Conservation (phyloP, 164 flowering plant genomes). For the Liriodendron chinense region DNA sequence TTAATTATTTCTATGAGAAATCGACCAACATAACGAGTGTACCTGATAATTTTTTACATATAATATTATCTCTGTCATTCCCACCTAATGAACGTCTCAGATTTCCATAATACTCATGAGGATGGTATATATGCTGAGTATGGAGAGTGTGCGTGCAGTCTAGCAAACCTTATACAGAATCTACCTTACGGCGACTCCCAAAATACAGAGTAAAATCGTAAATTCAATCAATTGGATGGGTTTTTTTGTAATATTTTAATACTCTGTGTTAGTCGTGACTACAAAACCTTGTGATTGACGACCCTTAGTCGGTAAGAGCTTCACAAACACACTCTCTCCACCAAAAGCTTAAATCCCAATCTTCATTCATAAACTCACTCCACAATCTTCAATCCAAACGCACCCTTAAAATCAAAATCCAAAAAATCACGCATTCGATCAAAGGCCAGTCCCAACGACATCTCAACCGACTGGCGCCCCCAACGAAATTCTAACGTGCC, state of each 20-base stretch:
- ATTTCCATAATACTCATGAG: too few species aligned
- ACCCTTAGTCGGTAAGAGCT: conserved; percentile 47
- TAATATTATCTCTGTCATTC: too few species aligned
- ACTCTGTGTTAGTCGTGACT: neutral
- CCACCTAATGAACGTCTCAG: too few species aligned
- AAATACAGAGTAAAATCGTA: neutral
- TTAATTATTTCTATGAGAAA: too few species aligned
- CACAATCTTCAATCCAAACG: neutral
- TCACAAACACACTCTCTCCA: conserved; percentile 40
- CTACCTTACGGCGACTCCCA: too few species aligned
- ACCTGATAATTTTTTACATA: too few species aligned
- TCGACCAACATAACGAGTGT: too few species aligned
- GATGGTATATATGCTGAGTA: too few species aligned
- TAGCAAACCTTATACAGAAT: neutral
- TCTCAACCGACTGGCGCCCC: neutral
- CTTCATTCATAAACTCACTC: neutral
- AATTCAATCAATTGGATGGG: neutral
- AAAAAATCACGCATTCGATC: neutral
- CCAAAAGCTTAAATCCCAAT: conserved; percentile 25
- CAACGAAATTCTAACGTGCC: neutral
- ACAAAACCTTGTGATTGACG: conserved; percentile 1
- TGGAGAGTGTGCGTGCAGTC: neutral
- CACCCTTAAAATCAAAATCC: too few species aligned
- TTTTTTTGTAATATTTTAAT: neutral
- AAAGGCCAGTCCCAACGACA: neutral